Evolutionary conservation across 2,329 filamentous ascomycete genomes (phyloP), one percentile per base, ranked within the genome.

Genomic region (Didymella sp.): DNA sequence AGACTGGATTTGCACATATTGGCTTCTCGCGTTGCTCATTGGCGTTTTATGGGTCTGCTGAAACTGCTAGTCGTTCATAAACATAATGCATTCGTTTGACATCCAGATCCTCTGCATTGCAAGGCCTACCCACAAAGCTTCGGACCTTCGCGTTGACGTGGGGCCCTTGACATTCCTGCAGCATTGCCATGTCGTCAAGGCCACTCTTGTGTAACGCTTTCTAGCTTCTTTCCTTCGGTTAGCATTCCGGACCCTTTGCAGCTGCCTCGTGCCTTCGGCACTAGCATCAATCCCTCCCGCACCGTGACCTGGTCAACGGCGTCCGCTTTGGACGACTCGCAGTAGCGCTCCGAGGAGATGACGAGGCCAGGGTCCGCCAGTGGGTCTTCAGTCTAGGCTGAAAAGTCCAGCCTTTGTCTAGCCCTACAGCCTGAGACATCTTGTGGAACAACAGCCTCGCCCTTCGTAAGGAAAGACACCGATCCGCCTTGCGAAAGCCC

Each of bases 381-480:
- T 45, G 8, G 12, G 13, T 21, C 6, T n/a, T 3, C 12, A 33
- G 27, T 28, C 41, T 27, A 50, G 46, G 28, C 33, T 41, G 4
- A 31, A 35, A 13, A 45, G 27, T 44, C 44, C 25, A 41, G 33
- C 31, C 19, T 21, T 3, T 51, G 38, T 55, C 21, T 48, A 33
- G 17, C 33, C 41, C 22, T 33, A 38, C 22, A 8, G 27, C 11
- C 12, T 52, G 42, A 45, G 27, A 47, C 42, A 21, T 17, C n/a
- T 19, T 51, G 41, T 54, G 38, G 49, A 47, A 47, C 51, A 30
- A 50, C 37, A 41, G 42, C 45, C 38, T 59, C 49, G 49, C 37
- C 47, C 51, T 45, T 30, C 27, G n/a, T 30, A 59, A 22, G 55
- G 58, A 43, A 37, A 61, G 48, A 59, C 52, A 59, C 17, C 25